Base-by-base conservation (phyloP, 352 stramenopile species). In the Phytopythium cucurbitacearum region DNA sequence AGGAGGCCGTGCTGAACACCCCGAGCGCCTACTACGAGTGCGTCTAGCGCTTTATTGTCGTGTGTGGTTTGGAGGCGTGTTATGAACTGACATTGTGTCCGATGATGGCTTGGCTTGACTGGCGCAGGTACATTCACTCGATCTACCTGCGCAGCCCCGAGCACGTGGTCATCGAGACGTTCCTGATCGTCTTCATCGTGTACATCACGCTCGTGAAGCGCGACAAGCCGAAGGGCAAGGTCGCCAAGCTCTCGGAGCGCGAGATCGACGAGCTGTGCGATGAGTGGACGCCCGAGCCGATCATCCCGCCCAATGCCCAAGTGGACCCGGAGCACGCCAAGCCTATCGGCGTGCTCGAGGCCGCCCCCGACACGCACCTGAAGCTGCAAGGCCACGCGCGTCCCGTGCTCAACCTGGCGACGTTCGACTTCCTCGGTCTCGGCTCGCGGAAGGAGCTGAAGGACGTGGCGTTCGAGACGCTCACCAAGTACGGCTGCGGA, bases 91-190 rank as follows among this genome's bases (percentile, higher is more conserved):
- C 12, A 7, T 21, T 40, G 16, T 28, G 12, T 21, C 10, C 10
- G 49, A 9, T 9, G 13, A 38, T 21, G 28, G 12, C 28, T 21
- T 41, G 33, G 0, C 8, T 15, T 15, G 40, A 44, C 7, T 28
- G 21, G 21, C 5, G 40, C 52, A 80, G 71, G 45, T 87, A 93
- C 66, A 90, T 94, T 42, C 76, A 61, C 63, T 76, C 73, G 53
- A 89, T 94, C 60, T 94, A 91, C 64, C 69, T 80, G 57, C 79
- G 81, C 55, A 88, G 71, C 47, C 95, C 95, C 3, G 74, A 98
- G 56, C 96, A 99, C 63, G 95, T 99, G 40, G 88, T 98, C 42
- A 95, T 99, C 42, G 96, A 99, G 84, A 99, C 96, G 36, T 90
- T 97, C 32, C 73, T 99, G n/a, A 96, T 99, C 42, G 71, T 91